phyloP scores from a whole-genome alignment of 164 flowering plant genomes.

The Stephania japonica region DNA sequence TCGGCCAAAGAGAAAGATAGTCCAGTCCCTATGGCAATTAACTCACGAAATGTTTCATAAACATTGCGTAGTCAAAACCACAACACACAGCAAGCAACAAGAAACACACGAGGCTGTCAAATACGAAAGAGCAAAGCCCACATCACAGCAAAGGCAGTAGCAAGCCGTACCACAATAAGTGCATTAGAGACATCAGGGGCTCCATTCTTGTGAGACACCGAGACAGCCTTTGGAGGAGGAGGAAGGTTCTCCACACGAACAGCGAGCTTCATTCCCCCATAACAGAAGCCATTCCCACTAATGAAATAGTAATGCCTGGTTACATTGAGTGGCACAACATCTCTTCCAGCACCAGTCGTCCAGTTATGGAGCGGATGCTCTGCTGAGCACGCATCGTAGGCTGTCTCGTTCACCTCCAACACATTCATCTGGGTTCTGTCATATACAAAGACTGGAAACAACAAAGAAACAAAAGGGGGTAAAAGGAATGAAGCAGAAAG shows the following conservation, averaged over 20 bases:
- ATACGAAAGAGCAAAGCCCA: conserved; percentile 43
- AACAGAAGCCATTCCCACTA: conserved; percentile 64
- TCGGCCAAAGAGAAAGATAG: not conserved
- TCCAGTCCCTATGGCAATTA: not conserved
- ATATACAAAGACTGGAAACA: conserved; percentile 50
- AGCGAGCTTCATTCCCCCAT: conserved; percentile 57
- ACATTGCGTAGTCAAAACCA: not conserved
- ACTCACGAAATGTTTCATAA: not conserved
- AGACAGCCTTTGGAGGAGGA: conserved; percentile 50
- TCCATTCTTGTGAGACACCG: conserved; percentile 17
- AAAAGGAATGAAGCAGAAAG: not conserved
- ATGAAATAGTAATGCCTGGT: conserved; percentile 52
- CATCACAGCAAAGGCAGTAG: conserved; percentile 37
- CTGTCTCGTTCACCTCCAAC: conserved; percentile 66
- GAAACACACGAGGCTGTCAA: conserved; percentile 16
- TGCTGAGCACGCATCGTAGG: conserved; percentile 48
- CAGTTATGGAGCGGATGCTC: conserved; percentile 49
- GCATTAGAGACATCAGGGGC: conserved; percentile 22
- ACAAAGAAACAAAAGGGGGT: not conserved
- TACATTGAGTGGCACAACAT: conserved; percentile 58
- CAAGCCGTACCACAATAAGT: conserved; percentile 33
- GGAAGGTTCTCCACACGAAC: conserved; percentile 41
- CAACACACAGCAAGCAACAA: not conserved
- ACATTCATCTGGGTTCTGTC: conserved; percentile 60
- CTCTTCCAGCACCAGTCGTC: conserved; percentile 73